Evolutionary conservation across 108 stramenopile species (phyloP).

Genomic region (Cylindrotheca closterium): DNA sequence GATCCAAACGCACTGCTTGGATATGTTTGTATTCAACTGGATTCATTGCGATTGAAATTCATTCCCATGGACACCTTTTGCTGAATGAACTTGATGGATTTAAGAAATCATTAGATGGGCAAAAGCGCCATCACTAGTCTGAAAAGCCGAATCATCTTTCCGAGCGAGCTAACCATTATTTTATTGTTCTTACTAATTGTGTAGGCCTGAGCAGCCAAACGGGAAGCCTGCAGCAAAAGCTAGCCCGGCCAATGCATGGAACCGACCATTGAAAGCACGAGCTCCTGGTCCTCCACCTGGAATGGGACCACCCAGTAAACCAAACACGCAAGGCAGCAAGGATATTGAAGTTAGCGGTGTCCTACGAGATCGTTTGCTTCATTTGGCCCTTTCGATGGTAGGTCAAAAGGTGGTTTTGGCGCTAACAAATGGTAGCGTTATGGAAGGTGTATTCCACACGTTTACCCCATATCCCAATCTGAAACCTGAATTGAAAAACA

Average conservation of each 20-base stretch:
- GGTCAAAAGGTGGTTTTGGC: constrained; percentile 61
- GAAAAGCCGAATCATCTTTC: too few species aligned
- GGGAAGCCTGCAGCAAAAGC: constrained; percentile 14
- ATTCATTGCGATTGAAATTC: too few species aligned
- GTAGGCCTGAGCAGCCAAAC: too few species aligned
- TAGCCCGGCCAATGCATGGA: constrained; percentile 38
- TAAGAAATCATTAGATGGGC: too few species aligned
- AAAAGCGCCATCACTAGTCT: too few species aligned
- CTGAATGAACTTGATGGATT: too few species aligned
- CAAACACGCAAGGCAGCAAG: constrained; percentile 10
- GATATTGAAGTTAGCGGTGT: constrained; percentile 4
- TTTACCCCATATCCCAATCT: constrained; percentile 60
- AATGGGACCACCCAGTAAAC: constrained; percentile 30
- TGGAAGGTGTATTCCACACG: constrained; percentile 78
- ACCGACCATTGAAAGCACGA: constrained; percentile 26
- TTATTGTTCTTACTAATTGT: too few species aligned
- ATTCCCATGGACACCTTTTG: too few species aligned
- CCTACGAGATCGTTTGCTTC: constrained; percentile 68
- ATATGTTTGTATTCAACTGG: too few species aligned
- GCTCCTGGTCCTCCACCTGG: constrained; percentile 43
- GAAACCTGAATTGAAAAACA: constrained; percentile 40
- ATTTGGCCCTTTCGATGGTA: constrained; percentile 58
- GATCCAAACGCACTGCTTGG: too few species aligned
- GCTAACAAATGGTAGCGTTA: constrained; percentile 51
- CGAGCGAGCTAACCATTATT: too few species aligned